Evolutionary conservation across 2,329 filamentous ascomycete genomes (phyloP), one percentile per base, ranked within the genome.

Genomic region (Lachnellula subtilissima): DNA sequence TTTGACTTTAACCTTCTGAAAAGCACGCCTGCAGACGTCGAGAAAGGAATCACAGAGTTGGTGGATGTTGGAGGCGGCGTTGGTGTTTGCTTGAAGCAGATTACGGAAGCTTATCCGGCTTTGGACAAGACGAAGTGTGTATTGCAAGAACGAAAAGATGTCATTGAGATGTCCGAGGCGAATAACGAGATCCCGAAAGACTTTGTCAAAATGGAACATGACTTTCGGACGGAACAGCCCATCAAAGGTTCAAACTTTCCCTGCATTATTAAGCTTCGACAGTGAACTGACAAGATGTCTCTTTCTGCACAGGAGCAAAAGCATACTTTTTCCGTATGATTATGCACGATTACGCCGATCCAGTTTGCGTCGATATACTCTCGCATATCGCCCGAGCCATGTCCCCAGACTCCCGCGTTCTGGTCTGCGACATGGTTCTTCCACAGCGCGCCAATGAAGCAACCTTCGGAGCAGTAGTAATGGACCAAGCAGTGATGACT

Each of bases 381-480:
- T 53, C 51, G 32, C 59, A 67, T 19, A 69, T 72, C 65, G 64
- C 54, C 9, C 15, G 8, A 15, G 40, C 40, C 12, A 43, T 43
- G 40, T 43, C 40, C 15, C 64, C 58, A 52, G 61, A 69, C 54
- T 69, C 70, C 2, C 67, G 69, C 1, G 60, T 72, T 2, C 62
- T 73, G 14, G 61, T 74, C 22, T 72, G 69, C 51, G 70, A 74
- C 46, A 68, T 70, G 58, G 47, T 74, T 9, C 60, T 73, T 17
- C 72, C 71, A 0, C 68, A 70, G 11, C 63, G 56, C 50, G 69
- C 69, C 1, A 60, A 67, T 6, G 60, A 62, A 11, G 61, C 63
- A 11, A 64, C 63, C 17, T 58, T 65, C 23, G 60, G 58, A 65
- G 52, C 65, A 67, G 19, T 55, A 69, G 0, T 70, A 69, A 53